Evolutionary conservation across 2,329 filamentous ascomycete species (phyloP), one percentile per base, ranked within the genome.

Genomic region (Elsinoe ampelina): DNA sequence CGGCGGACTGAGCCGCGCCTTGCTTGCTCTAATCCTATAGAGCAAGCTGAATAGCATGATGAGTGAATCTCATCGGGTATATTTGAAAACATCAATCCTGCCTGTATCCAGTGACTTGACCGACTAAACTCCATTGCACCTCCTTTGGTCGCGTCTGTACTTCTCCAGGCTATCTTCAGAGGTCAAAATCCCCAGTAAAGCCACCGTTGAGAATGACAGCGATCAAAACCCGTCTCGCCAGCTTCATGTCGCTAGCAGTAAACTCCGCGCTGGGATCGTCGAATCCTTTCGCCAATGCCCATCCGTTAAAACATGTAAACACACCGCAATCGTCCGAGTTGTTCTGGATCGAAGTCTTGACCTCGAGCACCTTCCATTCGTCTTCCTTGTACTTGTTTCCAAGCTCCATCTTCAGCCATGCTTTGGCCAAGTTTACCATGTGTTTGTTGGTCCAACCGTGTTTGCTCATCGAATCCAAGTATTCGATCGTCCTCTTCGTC

Each of bases 291-390:
- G 75, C 69, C 32, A 75, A 64, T 57, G 82, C 86, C 48, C 89
- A 78, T 13, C 80, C 83, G 64, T 91, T 92, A 15, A 86, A 80
- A 61, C 88, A 82, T 12, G 84, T 81, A 66, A 89, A 88, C 2
- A 89, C 80, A n/a, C 87, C 87, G 62, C 87, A 91, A 66, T 91
- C 87, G 65, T 79, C 82, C 1, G 78, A 78, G 64, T 91, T 91
- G 22, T 71, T 75, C 67, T 91, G 87, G 2, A 61, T 63, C 0
- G 80, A 77, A 35, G 79, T 80, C 13, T 70, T 68, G n/a, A 70
- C 66, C 6, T 79, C 71, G 1, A 75, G 42, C 13, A 63, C 71
- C 20, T 68, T 73, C 87, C 87, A 91, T 39, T 87, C 83, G 1
- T 71, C 70, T 12, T 73, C 72, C 1, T 75, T 65, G 63, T 79